Conservation (phyloP, 129 eudicot species). For the Helianthus tuberosus region DNA sequence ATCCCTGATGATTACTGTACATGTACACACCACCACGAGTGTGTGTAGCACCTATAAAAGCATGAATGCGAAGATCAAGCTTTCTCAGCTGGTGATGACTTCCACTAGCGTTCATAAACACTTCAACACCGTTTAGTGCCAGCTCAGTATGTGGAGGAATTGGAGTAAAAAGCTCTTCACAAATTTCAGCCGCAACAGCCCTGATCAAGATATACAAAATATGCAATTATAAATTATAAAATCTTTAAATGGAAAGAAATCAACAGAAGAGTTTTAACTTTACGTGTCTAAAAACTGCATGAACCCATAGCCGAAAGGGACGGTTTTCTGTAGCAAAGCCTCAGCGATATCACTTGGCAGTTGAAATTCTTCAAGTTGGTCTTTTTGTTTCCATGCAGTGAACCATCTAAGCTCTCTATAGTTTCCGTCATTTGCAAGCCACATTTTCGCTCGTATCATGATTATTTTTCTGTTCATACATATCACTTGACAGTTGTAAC, state of each 20-base stretch:
- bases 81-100: slow-evolving; percentile 95
- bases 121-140: slow-evolving; percentile 95
- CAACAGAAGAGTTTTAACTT: slow-evolving; percentile 32
- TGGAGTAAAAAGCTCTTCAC: slow-evolving; percentile 95
- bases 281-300: slow-evolving; percentile 90
- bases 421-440: slow-evolving; percentile 98
- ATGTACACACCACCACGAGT: slow-evolving; percentile 98
- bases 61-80: slow-evolving; percentile 91
- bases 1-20: slow-evolving; percentile 98
- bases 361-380: slow-evolving; percentile 69
- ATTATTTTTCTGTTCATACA: slow-evolving; percentile 86
- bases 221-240: not conserved
- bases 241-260: no score
- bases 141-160: slow-evolving; percentile 94
- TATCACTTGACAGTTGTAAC: slow-evolving; percentile 91
- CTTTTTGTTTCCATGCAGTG: slow-evolving; percentile 89
- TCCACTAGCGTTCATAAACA: slow-evolving; percentile 98
- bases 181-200: slow-evolving; percentile 98
- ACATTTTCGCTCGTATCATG: slow-evolving; percentile 95
- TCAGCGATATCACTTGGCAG: slow-evolving; percentile 78
- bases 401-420: slow-evolving; percentile 98
- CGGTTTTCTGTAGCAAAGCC: slow-evolving; percentile 66
- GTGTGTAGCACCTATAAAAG: slow-evolving; percentile 93
- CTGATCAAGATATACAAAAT: slow-evolving; percentile 36
- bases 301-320: slow-evolving; percentile 92